phyloP scores from a whole-genome alignment of 176 grass and related monocot genomes.

The Thalia dealbata region DNA sequence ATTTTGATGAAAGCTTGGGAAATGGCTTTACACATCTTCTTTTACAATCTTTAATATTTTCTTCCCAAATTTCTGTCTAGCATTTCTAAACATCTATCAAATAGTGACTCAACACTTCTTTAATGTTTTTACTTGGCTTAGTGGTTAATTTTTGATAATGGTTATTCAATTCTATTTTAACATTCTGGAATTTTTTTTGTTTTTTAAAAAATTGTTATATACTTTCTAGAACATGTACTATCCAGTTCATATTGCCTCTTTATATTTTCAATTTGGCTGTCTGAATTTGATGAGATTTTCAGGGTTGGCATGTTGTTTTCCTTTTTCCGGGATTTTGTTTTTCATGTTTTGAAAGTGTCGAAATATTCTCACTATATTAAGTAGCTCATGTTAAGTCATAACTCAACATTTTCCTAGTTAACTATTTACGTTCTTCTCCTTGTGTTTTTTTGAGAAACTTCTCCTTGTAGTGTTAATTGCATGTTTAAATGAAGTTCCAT shows the following conservation, averaged over 20 bases:
- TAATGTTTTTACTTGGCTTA: not conserved
- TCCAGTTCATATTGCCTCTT: not conserved
- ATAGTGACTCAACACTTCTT: not conserved
- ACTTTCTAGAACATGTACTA: no score
- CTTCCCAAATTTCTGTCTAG: not conserved
- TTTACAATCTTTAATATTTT: not conserved
- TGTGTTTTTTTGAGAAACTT: no score
- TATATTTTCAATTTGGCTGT: not conserved
- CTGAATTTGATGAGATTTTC: not conserved
- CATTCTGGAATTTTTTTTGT: no score
- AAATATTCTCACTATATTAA: constrained; percentile 16
- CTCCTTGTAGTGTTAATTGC: not conserved
- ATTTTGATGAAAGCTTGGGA: not conserved
- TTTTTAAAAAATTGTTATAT: not conserved
- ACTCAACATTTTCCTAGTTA: not conserved
- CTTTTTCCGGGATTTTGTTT: not conserved
- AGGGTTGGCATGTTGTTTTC: no score
- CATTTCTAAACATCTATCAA: not conserved
- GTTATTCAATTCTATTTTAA: no score
- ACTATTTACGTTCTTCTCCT: not conserved
- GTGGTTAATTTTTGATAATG: not conserved
- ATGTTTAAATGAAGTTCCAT: not conserved
- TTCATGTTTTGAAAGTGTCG: not conserved
- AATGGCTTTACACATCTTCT: not conserved
- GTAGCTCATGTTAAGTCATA: constrained; percentile 2